phyloP scores from a whole-genome alignment of 2,329 filamentous ascomycete species.

The Davidsoniella virescens region DNA sequence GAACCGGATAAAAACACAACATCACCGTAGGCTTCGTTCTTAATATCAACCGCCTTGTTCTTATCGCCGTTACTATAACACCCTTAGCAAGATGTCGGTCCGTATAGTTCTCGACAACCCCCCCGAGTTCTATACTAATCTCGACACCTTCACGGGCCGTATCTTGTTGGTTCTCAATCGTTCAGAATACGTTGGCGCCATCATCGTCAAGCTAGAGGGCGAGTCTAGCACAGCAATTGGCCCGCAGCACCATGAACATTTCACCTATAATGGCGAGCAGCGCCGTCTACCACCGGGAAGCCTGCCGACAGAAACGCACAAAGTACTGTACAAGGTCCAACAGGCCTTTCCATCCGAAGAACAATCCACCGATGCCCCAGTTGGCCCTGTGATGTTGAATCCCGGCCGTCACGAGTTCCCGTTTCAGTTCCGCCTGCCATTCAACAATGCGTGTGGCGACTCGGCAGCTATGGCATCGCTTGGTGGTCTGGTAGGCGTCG shows the following conservation, averaged over 20 bases:
- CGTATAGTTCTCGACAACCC: constrained; percentile 49
- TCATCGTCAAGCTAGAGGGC: constrained; percentile 71
- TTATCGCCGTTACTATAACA: no score
- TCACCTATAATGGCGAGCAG: constrained; percentile 12
- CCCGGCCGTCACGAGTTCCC: constrained; percentile 60
- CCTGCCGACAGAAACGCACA: constrained; percentile 42
- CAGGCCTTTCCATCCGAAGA: constrained; percentile 53
- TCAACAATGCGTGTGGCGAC: constrained; percentile 57
- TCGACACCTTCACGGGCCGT: constrained; percentile 53
- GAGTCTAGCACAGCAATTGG: constrained; percentile 53
- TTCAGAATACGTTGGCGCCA: constrained; percentile 52
- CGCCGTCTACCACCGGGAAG: constrained; percentile 14
- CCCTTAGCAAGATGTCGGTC: constrained; percentile 38
- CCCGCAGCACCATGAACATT: constrained; percentile 28
- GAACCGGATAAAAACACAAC: no score
- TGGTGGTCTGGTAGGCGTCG: constrained; percentile 35
- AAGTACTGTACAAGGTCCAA: constrained; percentile 59
- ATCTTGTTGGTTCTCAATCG: constrained; percentile 42
- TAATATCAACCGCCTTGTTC: no score
- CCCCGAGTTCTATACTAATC: constrained; percentile 62
- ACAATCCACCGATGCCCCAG: constrained; percentile 24
- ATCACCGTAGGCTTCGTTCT: no score
- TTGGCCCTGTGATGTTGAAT: constrained; percentile 41
- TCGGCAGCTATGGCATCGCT: constrained; percentile 35
- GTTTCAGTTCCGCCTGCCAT: constrained; percentile 60